Evolutionary conservation across 2,329 filamentous ascomycete species (phyloP).

Genomic region (Talaromyces sp.): DNA sequence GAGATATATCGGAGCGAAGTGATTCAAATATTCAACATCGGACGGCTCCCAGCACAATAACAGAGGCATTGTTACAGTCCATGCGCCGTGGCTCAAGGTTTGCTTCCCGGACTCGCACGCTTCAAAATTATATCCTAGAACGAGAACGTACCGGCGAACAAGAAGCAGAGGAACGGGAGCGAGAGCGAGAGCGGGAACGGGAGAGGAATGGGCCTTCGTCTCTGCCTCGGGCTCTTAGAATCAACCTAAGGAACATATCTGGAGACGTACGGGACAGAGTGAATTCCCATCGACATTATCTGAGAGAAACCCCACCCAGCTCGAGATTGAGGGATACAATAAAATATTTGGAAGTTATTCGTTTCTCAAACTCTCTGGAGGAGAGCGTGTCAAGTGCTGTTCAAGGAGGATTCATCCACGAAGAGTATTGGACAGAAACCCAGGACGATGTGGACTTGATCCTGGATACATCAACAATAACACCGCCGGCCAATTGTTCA

Average conservation of each 20-base stretch:
- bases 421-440: slow-evolving; percentile 43
- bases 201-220: slow-evolving; percentile 16
- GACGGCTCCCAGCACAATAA: slow-evolving; percentile 6
- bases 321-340: slow-evolving; percentile 52
- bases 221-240: slow-evolving; percentile 25
- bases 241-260: slow-evolving; percentile 22
- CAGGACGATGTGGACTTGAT: slow-evolving; percentile 53
- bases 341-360: slow-evolving; percentile 55
- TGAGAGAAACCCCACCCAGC: slow-evolving; percentile 28
- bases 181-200: slow-evolving; percentile 13
- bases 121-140: slow-evolving; percentile 36
- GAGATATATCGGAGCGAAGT: slow-evolving; percentile 19
- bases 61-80: slow-evolving; percentile 36
- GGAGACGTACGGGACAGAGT: slow-evolving; percentile 31
- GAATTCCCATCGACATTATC: slow-evolving; percentile 30
- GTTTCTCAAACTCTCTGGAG: slow-evolving; percentile 47
- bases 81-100: slow-evolving; percentile 34
- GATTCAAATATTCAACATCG: slow-evolving; percentile 13
- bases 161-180: slow-evolving; percentile 14
- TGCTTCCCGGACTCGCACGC: slow-evolving; percentile 27
- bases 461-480: slow-evolving; percentile 47
- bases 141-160: slow-evolving; percentile 20
- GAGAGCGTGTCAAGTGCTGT: slow-evolving; percentile 50
- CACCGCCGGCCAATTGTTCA: slow-evolving; percentile 49
- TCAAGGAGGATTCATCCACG: slow-evolving; percentile 47